Conservation (phyloP, 148 eudicot species). For the Bassia scoparia region DNA sequence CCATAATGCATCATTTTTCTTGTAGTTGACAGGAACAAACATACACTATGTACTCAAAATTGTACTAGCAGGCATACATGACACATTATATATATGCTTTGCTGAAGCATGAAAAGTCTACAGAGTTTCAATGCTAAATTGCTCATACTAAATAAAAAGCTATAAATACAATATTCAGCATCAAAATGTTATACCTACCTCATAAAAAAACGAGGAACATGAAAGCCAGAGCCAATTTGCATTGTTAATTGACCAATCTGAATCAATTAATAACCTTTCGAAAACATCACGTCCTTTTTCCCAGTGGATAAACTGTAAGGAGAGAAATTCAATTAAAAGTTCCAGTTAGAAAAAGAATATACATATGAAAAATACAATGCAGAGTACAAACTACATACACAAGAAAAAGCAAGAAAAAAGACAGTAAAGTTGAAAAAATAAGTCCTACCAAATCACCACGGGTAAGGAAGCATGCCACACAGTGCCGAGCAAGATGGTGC, state of each 20-base stretch:
- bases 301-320: slow-evolving; percentile 81
- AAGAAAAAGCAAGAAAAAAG: neutral
- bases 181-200: slow-evolving; percentile 39
- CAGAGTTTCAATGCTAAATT: neutral
- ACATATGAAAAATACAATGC: too few relatives aligned
- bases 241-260: slow-evolving; percentile 87
- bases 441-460: slow-evolving; percentile 79
- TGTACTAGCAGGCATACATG: neutral
- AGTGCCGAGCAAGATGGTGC: slow-evolving; percentile 95
- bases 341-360: neutral
- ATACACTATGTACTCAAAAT: neutral
- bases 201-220: slow-evolving; percentile 88
- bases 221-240: slow-evolving; percentile 98
- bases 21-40: neutral
- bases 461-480: slow-evolving; percentile 89
- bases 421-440: slow-evolving; percentile 15
- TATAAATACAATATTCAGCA: neutral
- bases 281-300: slow-evolving; percentile 94
- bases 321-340: neutral
- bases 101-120: neutral
- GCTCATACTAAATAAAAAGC: neutral
- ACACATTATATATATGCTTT: too few relatives aligned
- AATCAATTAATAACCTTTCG: slow-evolving; percentile 86
- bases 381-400: neutral
- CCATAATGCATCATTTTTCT: neutral